Evolutionary conservation across 768 basidiomycete species (phyloP).

Genomic region (Tricholoma sp.): DNA sequence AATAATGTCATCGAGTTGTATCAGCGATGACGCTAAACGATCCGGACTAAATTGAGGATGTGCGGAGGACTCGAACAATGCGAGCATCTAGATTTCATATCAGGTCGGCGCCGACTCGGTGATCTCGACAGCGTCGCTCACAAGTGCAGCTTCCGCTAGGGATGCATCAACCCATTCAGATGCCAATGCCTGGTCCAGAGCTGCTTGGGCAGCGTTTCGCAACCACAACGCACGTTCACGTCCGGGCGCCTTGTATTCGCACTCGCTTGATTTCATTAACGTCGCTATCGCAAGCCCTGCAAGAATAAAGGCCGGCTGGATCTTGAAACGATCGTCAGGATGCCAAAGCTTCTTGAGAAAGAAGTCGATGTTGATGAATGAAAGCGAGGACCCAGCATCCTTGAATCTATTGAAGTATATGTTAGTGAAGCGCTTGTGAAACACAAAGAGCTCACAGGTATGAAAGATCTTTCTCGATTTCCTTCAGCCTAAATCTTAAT

Average conservation of each 20-base stretch:
- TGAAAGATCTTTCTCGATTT: slow-evolving; percentile 45
- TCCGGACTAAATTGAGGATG: slow-evolving; percentile 60
- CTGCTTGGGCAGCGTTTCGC: slow-evolving; percentile 49
- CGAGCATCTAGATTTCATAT: slow-evolving; percentile 48
- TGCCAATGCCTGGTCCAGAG: slow-evolving; percentile 47
- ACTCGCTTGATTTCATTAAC: slow-evolving; percentile 67
- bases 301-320: slow-evolving; percentile 70
- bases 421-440: not conserved
- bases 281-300: slow-evolving; percentile 65
- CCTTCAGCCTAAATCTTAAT: slow-evolving; percentile 34
- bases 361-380: slow-evolving; percentile 56
- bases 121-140: slow-evolving; percentile 18
- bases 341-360: slow-evolving; percentile 49
- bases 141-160: slow-evolving; percentile 70
- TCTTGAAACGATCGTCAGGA: slow-evolving; percentile 44
- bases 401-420: slow-evolving; percentile 40
- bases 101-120: not conserved
- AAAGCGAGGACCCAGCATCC: slow-evolving; percentile 61
- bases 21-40: slow-evolving; percentile 47
- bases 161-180: slow-evolving; percentile 52
- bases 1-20: slow-evolving; percentile 62
- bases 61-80: slow-evolving; percentile 71
- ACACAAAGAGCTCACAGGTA: slow-evolving; percentile 35
- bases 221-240: slow-evolving; percentile 54
- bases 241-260: slow-evolving; percentile 50